These are phyloP conservation scores for Boechera retrofracta DNA, from an alignment of 345 rosid species.

Conservation along the genomic window DNA sequence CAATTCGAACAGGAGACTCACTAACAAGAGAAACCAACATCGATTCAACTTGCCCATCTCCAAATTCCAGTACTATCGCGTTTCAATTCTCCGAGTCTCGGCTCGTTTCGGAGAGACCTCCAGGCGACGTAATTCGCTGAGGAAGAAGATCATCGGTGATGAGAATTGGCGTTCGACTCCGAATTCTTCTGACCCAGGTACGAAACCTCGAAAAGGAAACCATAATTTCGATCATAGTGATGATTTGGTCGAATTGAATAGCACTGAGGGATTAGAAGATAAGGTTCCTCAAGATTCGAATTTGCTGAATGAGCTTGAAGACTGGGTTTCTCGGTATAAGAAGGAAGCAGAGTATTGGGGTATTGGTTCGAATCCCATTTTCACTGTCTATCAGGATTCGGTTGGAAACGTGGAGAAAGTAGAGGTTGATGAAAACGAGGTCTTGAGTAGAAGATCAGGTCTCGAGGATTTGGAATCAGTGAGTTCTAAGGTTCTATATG, in stretches of 20 bases:
- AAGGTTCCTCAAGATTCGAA: slow-evolving; percentile 52
- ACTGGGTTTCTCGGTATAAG: slow-evolving; percentile 67
- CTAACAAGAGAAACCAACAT: slow-evolving; percentile 35
- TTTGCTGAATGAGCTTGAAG: slow-evolving; percentile 61
- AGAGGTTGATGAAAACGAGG: slow-evolving; percentile 61
- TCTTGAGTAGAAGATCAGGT: slow-evolving; percentile 52
- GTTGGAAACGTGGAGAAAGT: slow-evolving; percentile 67
- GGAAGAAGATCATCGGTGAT: slow-evolving; percentile 64
- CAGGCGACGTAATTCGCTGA: slow-evolving; percentile 67
- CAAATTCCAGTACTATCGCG: slow-evolving; percentile 36
- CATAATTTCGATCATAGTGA: slow-evolving; percentile 6
- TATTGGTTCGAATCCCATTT: slow-evolving; percentile 67
- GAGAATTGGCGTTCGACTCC: slow-evolving; percentile 59
- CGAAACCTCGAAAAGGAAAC: slow-evolving; percentile 42
- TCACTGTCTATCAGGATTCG: slow-evolving; percentile 60
- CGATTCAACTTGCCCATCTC: slow-evolving; percentile 38
- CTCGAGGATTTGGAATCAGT: slow-evolving; percentile 46
- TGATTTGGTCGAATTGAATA: slow-evolving; percentile 35
- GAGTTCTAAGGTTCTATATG: slow-evolving; percentile 55
- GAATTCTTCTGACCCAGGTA: slow-evolving; percentile 40
- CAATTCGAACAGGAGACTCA: slow-evolving; percentile 36
- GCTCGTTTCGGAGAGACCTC: slow-evolving; percentile 62
- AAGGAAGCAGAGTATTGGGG: slow-evolving; percentile 80
- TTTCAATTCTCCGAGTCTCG: slow-evolving; percentile 47
- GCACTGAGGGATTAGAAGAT: slow-evolving; percentile 42